Evolutionary conservation across 495 filamentous ascomycete species (phyloP).

Genomic region (Neurospora sp.): DNA sequence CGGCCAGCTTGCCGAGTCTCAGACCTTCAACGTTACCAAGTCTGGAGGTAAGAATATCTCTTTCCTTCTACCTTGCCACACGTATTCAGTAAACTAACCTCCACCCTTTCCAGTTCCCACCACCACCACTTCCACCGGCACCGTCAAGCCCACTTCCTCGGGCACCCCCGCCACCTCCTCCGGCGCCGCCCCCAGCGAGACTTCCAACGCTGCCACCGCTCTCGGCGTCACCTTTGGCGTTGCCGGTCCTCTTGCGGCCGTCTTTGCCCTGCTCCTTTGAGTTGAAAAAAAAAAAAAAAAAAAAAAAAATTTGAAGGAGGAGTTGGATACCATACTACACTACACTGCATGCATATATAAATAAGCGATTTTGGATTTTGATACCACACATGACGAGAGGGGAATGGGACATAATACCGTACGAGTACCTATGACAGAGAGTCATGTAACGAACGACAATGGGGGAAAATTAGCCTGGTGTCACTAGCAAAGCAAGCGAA

Average conservation of each 20-base stretch:
- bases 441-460: no score
- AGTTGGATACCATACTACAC: not conserved
- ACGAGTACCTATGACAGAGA: not conserved
- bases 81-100: not conserved
- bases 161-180: not conserved
- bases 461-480: not conserved
- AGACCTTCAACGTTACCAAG: conserved; percentile 14
- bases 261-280: conserved; percentile 7
- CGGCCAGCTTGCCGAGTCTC: conserved; percentile 12
- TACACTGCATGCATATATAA: not conserved
- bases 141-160: not conserved
- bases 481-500: not conserved
- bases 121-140: not conserved
- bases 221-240: conserved; percentile 8
- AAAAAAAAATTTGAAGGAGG: no score
- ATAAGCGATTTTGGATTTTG: not conserved
- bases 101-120: conserved; percentile 2
- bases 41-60: conserved; percentile 6
- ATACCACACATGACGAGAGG: not conserved
- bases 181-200: not conserved
- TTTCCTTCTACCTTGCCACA: not conserved
- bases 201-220: conserved; percentile 2
- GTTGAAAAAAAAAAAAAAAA: no score
- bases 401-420: not conserved
- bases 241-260: conserved; percentile 7